Evolutionary conservation across 176 grass and related monocot species (phyloP).

Genomic region (Zea luxurians): DNA sequence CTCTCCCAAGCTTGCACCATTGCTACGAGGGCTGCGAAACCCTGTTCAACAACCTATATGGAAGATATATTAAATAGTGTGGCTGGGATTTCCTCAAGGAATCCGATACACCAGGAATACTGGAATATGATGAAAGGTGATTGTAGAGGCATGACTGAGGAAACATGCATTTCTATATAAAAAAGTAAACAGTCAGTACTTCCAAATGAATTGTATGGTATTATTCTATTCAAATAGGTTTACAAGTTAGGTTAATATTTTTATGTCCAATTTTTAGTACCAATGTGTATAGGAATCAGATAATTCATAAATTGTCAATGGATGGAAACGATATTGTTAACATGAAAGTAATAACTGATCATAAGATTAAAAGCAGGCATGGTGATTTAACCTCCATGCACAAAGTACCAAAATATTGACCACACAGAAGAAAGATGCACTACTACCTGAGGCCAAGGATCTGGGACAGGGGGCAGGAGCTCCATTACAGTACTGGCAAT

Average conservation of each 20-base stretch:
- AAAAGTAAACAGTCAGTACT: background rate
- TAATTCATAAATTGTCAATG: background rate
- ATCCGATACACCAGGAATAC: background rate
- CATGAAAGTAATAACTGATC: constrained; percentile 1
- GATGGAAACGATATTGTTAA: background rate
- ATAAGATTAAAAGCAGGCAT: constrained; percentile 17
- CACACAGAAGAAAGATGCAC: constrained; percentile 16
- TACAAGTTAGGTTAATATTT: background rate
- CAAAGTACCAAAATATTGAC: constrained; percentile 14
- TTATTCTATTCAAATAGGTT: constrained; percentile 2
- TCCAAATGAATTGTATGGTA: background rate
- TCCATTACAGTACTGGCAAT: constrained; percentile 53
- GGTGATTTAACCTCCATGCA: constrained; percentile 10
- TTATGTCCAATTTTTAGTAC: background rate
- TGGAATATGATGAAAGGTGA: background rate
- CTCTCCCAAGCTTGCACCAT: constrained; percentile 81
- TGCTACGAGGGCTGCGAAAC: constrained; percentile 62
- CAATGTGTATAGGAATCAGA: background rate
- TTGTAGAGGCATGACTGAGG: background rate
- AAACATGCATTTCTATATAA: constrained; percentile 9
- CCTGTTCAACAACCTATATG: constrained; percentile 69
- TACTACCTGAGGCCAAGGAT: constrained; percentile 88
- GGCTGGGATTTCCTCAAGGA: background rate
- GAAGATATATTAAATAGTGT: background rate
- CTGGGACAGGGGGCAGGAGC: constrained; percentile 63